Evolutionary conservation across 2,329 filamentous ascomycete genomes (phyloP), one percentile per base, ranked within the genome.

Genomic region (Aspergillus carbonarius): DNA sequence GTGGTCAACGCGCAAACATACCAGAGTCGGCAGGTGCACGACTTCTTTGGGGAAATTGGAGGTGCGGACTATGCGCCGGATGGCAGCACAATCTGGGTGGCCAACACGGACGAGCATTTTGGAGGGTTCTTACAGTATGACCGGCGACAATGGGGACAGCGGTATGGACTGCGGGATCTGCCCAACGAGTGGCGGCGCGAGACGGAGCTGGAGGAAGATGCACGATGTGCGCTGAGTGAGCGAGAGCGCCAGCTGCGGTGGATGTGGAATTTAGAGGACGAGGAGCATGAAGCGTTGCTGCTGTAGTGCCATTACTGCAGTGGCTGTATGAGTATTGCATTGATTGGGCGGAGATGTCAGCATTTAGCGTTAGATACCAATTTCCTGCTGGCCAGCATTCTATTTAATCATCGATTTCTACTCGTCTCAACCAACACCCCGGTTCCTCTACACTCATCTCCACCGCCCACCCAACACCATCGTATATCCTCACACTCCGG

Each of bases 31-130:
- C 78, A 79, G 59, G 74, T 76, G 4, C 74, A 78, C 39, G 76
- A 79, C 60, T 79, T 79, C 66, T 79, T 79, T 18, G 78, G 78
- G 4, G 78, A 79, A 54, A 74, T 79, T 27, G 76, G 73, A 5
- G 78, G 78, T 2, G 76, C 77, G 0, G 75, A 77, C 57, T 79
- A 73, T 54, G 69, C 72, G 20, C 75, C 76, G 1, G 76, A 79
- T 56, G 77, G 78, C 5, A 63, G 69, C 10, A 64, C 66, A 7
- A 73, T 79, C 60, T 79, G 75, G 75, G 74, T 79, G 32, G 75
- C 76, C 5, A 79, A 79, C 57, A 72, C 76, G 13, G 78, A 79
- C 61, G 67, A 69, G 8, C 68, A 72, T 17, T 78, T 78, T 58
- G 78, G 78, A 27, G 78, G 78, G 1, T 74, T 79, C 39, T 78